Percentiles rank a stretch among this genome's conserved stretches.
Conservation (phyloP, 1,139 yeast genomes). For the Blastobotrys apis region DNA sequence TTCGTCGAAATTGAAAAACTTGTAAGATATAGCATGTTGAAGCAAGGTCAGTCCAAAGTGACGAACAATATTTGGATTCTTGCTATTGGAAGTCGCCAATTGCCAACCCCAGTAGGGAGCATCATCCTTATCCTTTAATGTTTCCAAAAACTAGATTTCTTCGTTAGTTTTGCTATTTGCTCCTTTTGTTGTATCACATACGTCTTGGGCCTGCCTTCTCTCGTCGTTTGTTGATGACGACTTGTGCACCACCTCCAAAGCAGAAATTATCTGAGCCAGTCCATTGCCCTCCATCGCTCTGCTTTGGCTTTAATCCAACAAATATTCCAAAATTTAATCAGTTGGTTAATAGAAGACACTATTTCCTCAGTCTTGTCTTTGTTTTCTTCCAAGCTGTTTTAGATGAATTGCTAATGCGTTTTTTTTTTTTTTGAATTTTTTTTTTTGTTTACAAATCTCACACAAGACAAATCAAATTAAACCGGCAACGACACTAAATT, state of each 20-base stretch:
- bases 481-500: too few species aligned
- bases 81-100: conserved; percentile 62
- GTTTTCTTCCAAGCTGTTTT: too few species aligned
- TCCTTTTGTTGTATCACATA: conserved; percentile 22
- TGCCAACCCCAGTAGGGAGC: conserved; percentile 94
- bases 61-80: conserved; percentile 66
- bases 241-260: conserved; percentile 74
- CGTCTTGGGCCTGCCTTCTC: conserved; percentile 41
- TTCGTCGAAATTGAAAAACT: conserved; percentile 55
- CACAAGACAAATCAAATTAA: too few species aligned
- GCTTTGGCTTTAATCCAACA: too few species aligned
- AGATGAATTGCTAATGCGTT: too few species aligned
- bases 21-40: conserved; percentile 61
- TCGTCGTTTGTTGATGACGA: conserved; percentile 58
- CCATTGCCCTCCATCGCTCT: conserved; percentile 33
- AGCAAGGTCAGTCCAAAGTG: conserved; percentile 85
- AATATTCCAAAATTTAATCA: too few species aligned
- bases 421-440: too few species aligned
- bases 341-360: too few species aligned
- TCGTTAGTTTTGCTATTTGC: conserved; percentile 8
- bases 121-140: conserved; percentile 70
- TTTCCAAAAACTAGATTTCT: conserved; percentile 55
- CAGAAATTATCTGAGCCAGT: conserved; percentile 50
- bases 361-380: too few species aligned
- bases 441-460: too few species aligned